Evolutionary conservation across 2,329 filamentous ascomycete species (phyloP).

Genomic region (Scytalidium sp.): DNA sequence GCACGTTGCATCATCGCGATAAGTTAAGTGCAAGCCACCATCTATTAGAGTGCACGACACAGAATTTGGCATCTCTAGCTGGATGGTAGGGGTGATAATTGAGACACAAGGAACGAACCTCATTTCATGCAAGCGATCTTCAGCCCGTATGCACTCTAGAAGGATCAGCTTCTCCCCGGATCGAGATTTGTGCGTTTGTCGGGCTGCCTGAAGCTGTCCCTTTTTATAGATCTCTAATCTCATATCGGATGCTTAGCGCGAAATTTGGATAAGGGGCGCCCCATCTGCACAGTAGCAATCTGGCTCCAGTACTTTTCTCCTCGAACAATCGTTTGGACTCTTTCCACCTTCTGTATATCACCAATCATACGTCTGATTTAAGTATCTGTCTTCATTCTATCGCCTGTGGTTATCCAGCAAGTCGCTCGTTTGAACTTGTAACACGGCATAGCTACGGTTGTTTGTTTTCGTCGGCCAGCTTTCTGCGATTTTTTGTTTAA

Average conservation of each 20-base stretch:
- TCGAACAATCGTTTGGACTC: constrained; percentile 17
- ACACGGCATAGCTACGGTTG: constrained; percentile 15
- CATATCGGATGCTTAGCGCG: constrained; percentile 21
- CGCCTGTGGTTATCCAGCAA: constrained; percentile 3
- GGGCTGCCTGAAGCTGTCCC: constrained; percentile 1
- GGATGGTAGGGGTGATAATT: neutral
- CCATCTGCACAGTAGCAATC: constrained; percentile 12
- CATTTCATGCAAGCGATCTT: neutral
- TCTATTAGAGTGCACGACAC: neutral
- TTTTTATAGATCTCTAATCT: constrained; percentile 28
- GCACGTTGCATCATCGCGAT: neutral
- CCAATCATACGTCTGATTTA: constrained; percentile 13
- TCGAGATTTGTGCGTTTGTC: neutral
- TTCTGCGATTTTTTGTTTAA: constrained; percentile 7
- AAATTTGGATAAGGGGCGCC: constrained; percentile 18
- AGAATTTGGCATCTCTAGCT: neutral
- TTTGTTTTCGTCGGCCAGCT: constrained; percentile 10
- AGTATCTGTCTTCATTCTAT: constrained; percentile 1
- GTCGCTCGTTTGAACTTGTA: constrained; percentile 26
- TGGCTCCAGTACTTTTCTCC: constrained; percentile 11
- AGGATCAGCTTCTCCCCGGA: neutral
- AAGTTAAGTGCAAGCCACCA: neutral
- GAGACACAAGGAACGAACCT: neutral
- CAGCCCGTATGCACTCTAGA: neutral
- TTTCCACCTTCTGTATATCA: constrained; percentile 23